Evolutionary conservation across 805 yeast genomes (phyloP).

Genomic region (Lipomyces starkeyi): DNA sequence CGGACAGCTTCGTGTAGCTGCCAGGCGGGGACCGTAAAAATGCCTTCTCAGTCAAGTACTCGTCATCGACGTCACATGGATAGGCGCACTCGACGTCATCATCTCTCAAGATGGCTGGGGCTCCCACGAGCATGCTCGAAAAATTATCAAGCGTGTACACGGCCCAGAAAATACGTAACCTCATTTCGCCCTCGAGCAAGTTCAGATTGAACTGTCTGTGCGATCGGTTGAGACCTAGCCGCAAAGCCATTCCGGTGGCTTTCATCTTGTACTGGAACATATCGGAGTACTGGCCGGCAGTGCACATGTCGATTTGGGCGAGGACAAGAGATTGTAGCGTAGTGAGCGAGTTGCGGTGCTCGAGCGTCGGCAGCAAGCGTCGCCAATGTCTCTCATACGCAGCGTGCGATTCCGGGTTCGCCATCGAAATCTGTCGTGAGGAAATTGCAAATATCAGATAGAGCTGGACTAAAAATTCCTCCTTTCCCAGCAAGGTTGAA

Average conservation of each 20-base stretch:
- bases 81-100: constrained; percentile 85
- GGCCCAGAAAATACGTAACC: constrained; percentile 86
- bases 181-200: constrained; percentile 79
- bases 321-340: constrained; percentile 67
- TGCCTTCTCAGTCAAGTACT: constrained; percentile 34
- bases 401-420: constrained; percentile 19
- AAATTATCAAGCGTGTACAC: constrained; percentile 77
- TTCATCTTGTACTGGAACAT: constrained; percentile 78
- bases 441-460: constrained; percentile 43
- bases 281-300: constrained; percentile 73
- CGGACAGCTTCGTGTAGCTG: constrained; percentile 41
- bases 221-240: constrained; percentile 81
- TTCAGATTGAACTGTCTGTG: constrained; percentile 56
- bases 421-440: constrained; percentile 38
- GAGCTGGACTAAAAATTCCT: constrained; percentile 41
- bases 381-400: constrained; percentile 42
- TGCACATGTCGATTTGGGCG: constrained; percentile 71
- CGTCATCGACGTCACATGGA: constrained; percentile 53
- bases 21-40: constrained; percentile 36
- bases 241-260: constrained; percentile 82
- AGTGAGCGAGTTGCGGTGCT: constrained; percentile 39
- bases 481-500: constrained; percentile 32
- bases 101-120: constrained; percentile 79
- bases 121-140: constrained; percentile 76
- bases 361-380: constrained; percentile 32